Percentiles rank a stretch among this genome's conserved stretches.
phyloP scores from a whole-genome alignment of 1,139 yeast genomes.

The Spencermartinsiella ligniputridi region DNA sequence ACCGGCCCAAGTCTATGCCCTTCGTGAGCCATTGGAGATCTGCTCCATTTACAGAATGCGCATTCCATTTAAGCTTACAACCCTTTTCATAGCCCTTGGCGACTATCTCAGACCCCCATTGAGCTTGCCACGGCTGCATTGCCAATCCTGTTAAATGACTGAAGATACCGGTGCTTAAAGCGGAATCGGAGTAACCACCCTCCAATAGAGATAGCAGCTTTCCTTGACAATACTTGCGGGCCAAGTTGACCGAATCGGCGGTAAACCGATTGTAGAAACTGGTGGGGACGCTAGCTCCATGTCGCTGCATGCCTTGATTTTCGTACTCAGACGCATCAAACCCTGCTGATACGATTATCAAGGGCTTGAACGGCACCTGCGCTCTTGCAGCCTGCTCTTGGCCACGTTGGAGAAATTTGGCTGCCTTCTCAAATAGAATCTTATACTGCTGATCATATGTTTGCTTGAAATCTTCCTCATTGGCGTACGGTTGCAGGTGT shows the following conservation, averaged over 20 bases:
- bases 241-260: slow-evolving; percentile 62
- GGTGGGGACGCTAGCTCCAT: slow-evolving; percentile 78
- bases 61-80: slow-evolving; percentile 63
- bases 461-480: slow-evolving; percentile 56
- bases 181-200: slow-evolving; percentile 87
- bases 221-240: slow-evolving; percentile 57
- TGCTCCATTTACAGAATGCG: slow-evolving; percentile 35
- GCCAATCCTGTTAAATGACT: slow-evolving; percentile 70
- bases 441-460: slow-evolving; percentile 62
- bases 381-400: slow-evolving; percentile 31
- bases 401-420: slow-evolving; percentile 49
- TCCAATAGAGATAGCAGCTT: slow-evolving; percentile 68
- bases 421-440: slow-evolving; percentile 61
- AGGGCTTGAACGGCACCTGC: slow-evolving; percentile 53
- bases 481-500: slow-evolving; percentile 65
- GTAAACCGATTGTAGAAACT: slow-evolving; percentile 73
- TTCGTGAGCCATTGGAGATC: slow-evolving; percentile 56
- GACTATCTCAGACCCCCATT: slow-evolving; percentile 45
- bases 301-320: slow-evolving; percentile 79
- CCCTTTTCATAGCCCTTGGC: slow-evolving; percentile 67
- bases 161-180: slow-evolving; percentile 73
- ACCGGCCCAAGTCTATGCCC: slow-evolving; percentile 61
- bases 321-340: slow-evolving; percentile 88
- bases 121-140: slow-evolving; percentile 53
- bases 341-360: slow-evolving; percentile 76